Conservation (phyloP, 1,284 basidiomycete genomes). For the Coniophora puteana region DNA sequence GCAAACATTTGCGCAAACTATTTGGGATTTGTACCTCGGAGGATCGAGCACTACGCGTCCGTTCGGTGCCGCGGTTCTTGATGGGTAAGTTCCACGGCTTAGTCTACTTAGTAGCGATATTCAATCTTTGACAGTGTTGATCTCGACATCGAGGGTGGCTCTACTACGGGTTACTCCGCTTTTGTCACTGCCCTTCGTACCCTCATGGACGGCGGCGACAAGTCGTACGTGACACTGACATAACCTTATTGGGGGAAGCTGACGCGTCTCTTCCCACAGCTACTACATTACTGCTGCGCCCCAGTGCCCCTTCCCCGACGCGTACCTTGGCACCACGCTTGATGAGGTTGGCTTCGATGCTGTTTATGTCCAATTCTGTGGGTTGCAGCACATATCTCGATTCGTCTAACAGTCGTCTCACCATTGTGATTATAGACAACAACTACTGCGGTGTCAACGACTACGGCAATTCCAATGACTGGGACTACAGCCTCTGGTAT, state of each 20-base stretch:
- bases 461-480: conserved; percentile 38
- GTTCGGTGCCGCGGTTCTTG: conserved; percentile 60
- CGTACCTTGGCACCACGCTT: conserved; percentile 48
- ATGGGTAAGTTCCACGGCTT: conserved; percentile 43
- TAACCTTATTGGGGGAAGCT: no score
- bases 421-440: conserved; percentile 35
- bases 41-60: conserved; percentile 44
- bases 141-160: conserved; percentile 64
- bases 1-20: conserved; percentile 46
- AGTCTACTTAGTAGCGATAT: no score
- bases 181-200: conserved; percentile 52
- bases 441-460: conserved; percentile 52
- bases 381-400: conserved; percentile 10
- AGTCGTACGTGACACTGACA: conserved; percentile 37
- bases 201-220: conserved; percentile 42
- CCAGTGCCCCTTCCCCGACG: conserved; percentile 65
- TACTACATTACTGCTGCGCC: conserved; percentile 61
- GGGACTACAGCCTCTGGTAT: conserved; percentile 52
- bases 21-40: conserved; percentile 68
- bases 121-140: no score
- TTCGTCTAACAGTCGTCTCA: not conserved
- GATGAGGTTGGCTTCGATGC: conserved; percentile 57
- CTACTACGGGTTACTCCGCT: conserved; percentile 43
- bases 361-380: conserved; percentile 59
- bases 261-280: no score